Conservation (phyloP, 192 early-diverging fungal species). For the Backusella liffmaniae region DNA sequence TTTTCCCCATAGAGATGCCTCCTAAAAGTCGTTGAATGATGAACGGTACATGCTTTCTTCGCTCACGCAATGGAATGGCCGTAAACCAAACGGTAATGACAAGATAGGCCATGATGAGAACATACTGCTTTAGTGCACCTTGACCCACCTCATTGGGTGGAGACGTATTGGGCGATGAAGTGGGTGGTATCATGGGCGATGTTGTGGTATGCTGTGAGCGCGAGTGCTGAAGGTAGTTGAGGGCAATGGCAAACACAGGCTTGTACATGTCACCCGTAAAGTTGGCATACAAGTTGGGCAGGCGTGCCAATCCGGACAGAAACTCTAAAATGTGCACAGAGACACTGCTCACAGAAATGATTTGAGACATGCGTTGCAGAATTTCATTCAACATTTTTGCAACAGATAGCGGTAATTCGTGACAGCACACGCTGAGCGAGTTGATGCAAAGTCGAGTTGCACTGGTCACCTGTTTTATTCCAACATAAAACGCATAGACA, state of each 20-base stretch:
- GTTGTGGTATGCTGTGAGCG: constrained; percentile 35
- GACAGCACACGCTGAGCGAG: constrained; percentile 73
- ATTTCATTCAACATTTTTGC: constrained; percentile 69
- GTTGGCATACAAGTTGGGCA: constrained; percentile 76
- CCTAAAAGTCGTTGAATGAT: constrained; percentile 74
- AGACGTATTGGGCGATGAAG: constrained; percentile 6
- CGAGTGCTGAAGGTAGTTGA: constrained; percentile 79
- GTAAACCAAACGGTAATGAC: constrained; percentile 90
- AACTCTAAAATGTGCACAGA: constrained; percentile 90
- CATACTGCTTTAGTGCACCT: constrained; percentile 73
- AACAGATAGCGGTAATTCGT: constrained; percentile 78
- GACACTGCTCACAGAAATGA: constrained; percentile 75
- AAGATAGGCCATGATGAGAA: constrained; percentile 90
- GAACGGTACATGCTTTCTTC: constrained; percentile 76
- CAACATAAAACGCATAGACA: constrained; percentile 69
- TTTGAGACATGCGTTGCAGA: constrained; percentile 75
- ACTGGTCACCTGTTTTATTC: constrained; percentile 65
- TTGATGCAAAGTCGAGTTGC: constrained; percentile 82
- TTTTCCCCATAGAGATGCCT: constrained; percentile 53
- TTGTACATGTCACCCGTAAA: constrained; percentile 80
- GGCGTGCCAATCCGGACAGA: constrained; percentile 80
- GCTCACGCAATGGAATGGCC: constrained; percentile 69
- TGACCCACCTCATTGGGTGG: constrained; percentile 22
- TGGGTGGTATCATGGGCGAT: neutral
- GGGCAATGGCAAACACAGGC: constrained; percentile 86